Evolutionary conservation across 768 basidiomycete genomes (phyloP), one percentile per base, ranked within the genome.

Genomic region (Pisolithus orientalis): DNA sequence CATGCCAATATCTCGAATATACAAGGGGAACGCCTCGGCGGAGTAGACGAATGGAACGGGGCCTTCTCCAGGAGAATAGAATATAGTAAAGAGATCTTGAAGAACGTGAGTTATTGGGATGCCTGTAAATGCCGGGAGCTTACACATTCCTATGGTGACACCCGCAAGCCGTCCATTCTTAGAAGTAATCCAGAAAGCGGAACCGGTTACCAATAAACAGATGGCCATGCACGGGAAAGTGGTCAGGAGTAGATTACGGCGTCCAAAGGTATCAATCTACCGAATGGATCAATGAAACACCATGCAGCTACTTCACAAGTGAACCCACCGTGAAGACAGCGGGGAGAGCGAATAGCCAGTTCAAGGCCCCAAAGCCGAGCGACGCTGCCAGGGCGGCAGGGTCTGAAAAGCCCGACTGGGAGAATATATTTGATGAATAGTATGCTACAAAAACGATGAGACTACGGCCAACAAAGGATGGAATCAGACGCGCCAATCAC

Each of bases 41-140:
- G 87, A 90, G 65, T 91, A 92, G 0, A 85, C 82, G 68, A 84
- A 91, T 0, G 90, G 90, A 4, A 91, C 88, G 5, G 90, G 89
- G 0, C 90, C 90, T 71, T 88, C 88, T 53, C 87, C 87, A 1
- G 84, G 85, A 1, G 84, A 85, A 65, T 88, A 87, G 65, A 82
- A 83, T 40, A 80, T 72, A 4, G 69, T 70, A 58, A 76, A 84
- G 4, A 79, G 71, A 63, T 77, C 56, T 57, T 14, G 16, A 21
- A 16, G 11, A 34, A 34, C 9, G 13, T 48, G 17, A 39, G 10
- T 1, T 2, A 14, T 6, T 27, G 17, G 42, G 6, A 34, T 34
- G 42, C 14, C 21, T 6, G 14, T 32, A 9, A 32, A 37, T 4
- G 6, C 14, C 25, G 34, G 34, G 34, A 9, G 2, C 56, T 13